Conservation (phyloP, 192 early-diverging fungal species). For the Backusella tuberculispora region DNA sequence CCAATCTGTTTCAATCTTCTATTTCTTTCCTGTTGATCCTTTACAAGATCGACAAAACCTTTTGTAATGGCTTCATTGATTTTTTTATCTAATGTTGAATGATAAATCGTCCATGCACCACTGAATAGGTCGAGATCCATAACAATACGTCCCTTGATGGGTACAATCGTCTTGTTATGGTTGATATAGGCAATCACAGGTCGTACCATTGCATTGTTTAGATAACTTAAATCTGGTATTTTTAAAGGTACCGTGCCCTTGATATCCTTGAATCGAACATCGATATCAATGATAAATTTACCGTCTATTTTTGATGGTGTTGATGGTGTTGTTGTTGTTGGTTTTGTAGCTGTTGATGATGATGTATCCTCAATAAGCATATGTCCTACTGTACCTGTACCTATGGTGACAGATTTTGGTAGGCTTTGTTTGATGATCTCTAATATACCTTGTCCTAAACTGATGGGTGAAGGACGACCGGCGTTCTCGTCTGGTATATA, state of each 20-base stretch:
- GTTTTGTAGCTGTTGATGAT: slow-evolving; percentile 5
- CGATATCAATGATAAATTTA: slow-evolving; percentile 70
- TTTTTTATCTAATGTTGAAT: slow-evolving; percentile 73
- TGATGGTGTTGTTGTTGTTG: slow-evolving; percentile 24
- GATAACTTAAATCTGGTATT: slow-evolving; percentile 70
- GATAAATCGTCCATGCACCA: slow-evolving; percentile 93
- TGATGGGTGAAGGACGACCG: slow-evolving; percentile 42
- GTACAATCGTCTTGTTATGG: slow-evolving; percentile 80
- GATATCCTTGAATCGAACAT: slow-evolving; percentile 87
- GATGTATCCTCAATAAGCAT: slow-evolving; percentile 35
- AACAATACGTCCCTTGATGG: slow-evolving; percentile 80
- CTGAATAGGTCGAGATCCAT: slow-evolving; percentile 83
- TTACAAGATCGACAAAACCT: slow-evolving; percentile 75
- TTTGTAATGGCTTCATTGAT: slow-evolving; percentile 82
- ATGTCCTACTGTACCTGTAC: slow-evolving; percentile 48
- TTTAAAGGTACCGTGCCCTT: slow-evolving; percentile 86
- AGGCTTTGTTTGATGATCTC: slow-evolving; percentile 67
- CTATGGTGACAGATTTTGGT: slow-evolving; percentile 49
- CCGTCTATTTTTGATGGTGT: slow-evolving; percentile 18
- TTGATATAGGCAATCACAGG: slow-evolving; percentile 96
- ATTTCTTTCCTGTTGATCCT: slow-evolving; percentile 82
- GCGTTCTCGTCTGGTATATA: slow-evolving; percentile 60
- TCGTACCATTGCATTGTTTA: slow-evolving; percentile 84
- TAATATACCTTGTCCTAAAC: slow-evolving; percentile 63
- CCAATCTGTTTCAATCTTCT: slow-evolving; percentile 86